These are phyloP conservation scores for Oryza glaberrima DNA, from an alignment of 176 grass and related monocot species.

Conservation along the genomic window DNA sequence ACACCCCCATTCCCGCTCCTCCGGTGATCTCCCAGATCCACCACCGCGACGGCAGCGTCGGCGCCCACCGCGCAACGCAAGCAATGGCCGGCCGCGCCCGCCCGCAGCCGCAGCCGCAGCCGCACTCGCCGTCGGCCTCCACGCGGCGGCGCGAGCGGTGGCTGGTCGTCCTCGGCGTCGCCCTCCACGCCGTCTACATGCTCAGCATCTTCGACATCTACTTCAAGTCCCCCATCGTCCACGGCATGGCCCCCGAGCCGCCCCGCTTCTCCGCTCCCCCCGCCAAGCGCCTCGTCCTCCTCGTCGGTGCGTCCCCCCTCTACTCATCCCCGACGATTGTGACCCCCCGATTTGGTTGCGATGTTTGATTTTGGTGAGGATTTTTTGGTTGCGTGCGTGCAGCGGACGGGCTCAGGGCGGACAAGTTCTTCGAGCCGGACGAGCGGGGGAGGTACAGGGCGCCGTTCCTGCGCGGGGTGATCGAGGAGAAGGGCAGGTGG, in stretches of 20 bases:
- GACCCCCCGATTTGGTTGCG: slow-evolving; percentile 9
- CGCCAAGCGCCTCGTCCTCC: slow-evolving; percentile 85
- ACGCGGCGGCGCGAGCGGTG: slow-evolving; percentile 73
- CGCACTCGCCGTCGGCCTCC: slow-evolving; percentile 42
- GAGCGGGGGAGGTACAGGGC: slow-evolving; percentile 69
- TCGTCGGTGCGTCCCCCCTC: slow-evolving; percentile 62
- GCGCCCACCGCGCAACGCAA: not conserved
- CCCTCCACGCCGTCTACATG: slow-evolving; percentile 96
- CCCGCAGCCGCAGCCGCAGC: slow-evolving; percentile 31
- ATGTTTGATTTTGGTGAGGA: slow-evolving; percentile 39
- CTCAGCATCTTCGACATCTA: slow-evolving; percentile 99
- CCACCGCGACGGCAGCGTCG: slow-evolving; percentile 11
- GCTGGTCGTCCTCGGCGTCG: slow-evolving; percentile 84
- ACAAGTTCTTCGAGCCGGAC: slow-evolving; percentile 95
- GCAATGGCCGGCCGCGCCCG: slow-evolving; percentile 43
- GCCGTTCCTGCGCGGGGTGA: slow-evolving; percentile 82
- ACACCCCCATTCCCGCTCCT: slow-evolving; percentile 15
- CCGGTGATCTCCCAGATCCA: slow-evolving; percentile 39
- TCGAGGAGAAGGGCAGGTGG: slow-evolving; percentile 80
- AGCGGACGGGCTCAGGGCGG: slow-evolving; percentile 92
- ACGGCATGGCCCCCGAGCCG: slow-evolving; percentile 82
- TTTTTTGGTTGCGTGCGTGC: slow-evolving; percentile 20
- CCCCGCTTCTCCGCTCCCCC: slow-evolving; percentile 65
- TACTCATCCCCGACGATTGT: not conserved
- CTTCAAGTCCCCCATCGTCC: slow-evolving; percentile 97